Evolutionary conservation across 352 stramenopile genomes (phyloP).

Genomic region (Hyaloperonospora arabidopsidis): DNA sequence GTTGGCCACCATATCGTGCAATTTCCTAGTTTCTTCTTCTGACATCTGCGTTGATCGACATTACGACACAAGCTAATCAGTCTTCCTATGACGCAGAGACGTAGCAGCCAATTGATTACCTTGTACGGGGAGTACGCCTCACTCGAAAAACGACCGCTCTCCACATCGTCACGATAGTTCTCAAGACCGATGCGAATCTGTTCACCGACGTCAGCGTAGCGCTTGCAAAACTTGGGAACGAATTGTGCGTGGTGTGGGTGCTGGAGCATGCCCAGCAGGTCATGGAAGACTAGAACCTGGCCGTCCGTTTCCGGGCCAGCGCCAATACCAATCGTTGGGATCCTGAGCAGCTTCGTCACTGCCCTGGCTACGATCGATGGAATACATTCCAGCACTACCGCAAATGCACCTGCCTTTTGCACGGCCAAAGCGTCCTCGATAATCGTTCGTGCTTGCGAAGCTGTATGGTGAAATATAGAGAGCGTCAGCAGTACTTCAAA

Average conservation of each 20-base stretch:
- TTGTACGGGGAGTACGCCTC: constrained; percentile 94
- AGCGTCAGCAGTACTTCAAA: neutral
- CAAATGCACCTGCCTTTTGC: constrained; percentile 93
- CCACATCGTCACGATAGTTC: constrained; percentile 94
- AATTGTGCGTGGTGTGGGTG: constrained; percentile 94
- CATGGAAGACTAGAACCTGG: constrained; percentile 97
- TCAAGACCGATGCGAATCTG: constrained; percentile 90
- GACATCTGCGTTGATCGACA: constrained; percentile 52
- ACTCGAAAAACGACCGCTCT: constrained; percentile 90
- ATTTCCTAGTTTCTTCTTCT: constrained; percentile 62
- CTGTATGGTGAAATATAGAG: constrained; percentile 6
- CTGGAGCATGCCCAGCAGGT: constrained; percentile 96
- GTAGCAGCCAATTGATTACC: constrained; percentile 21
- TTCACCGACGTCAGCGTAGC: constrained; percentile 93
- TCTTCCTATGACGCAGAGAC: neutral
- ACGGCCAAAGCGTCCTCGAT: constrained; percentile 95
- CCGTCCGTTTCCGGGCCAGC: constrained; percentile 89
- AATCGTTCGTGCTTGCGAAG: constrained; percentile 80
- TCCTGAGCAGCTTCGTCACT: constrained; percentile 92
- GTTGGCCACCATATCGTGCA: constrained; percentile 46
- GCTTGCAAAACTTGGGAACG: constrained; percentile 98
- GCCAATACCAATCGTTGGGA: constrained; percentile 98
- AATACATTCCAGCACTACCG: constrained; percentile 84
- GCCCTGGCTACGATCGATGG: constrained; percentile 85
- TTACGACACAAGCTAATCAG: constrained; percentile 1